These are phyloP conservation scores for Pistacia atlantica DNA, from an alignment of 345 rosid genomes.

Conservation along the genomic window DNA sequence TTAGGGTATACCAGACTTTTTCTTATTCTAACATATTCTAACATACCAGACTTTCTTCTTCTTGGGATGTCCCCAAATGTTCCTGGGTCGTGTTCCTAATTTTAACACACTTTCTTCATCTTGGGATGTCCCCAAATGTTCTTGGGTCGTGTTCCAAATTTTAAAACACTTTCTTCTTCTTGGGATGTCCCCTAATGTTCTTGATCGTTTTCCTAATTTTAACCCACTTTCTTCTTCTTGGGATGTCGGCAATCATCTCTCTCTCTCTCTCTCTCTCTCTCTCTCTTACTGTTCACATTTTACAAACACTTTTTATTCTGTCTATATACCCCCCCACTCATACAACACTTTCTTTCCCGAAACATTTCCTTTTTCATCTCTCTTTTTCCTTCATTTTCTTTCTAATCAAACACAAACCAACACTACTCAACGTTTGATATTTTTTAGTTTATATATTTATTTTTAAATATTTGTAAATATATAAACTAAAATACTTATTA, in stretches of 20 bases:
- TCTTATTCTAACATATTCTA: too few relatives aligned
- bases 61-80: slow-evolving; percentile 35
- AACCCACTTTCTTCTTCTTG: too few relatives aligned
- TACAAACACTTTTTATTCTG: slow-evolving; percentile 19
- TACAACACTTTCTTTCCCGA: slow-evolving; percentile 34
- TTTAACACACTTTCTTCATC: slow-evolving; percentile 34
- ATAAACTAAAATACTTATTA: too few relatives aligned
- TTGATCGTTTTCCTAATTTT: too few relatives aligned
- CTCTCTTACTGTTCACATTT: slow-evolving; percentile 22
- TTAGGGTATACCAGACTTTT: too few relatives aligned
- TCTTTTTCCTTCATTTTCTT: slow-evolving; percentile 8
- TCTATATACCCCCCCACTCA: slow-evolving; percentile 48
- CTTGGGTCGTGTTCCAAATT: too few relatives aligned
- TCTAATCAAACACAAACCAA: not conserved
- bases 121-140: slow-evolving; percentile 40
- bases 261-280: not conserved
- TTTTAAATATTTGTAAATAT: too few relatives aligned
- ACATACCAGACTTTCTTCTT: too few relatives aligned
- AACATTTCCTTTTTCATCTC: slow-evolving; percentile 9
- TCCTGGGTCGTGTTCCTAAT: slow-evolving; percentile 50
- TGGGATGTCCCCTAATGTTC: slow-evolving; percentile 21
- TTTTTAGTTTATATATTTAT: too few relatives aligned
- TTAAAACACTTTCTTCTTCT: too few relatives aligned
- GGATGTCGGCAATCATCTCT: slow-evolving; percentile 41
- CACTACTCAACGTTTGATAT: too few relatives aligned